Base-by-base conservation (phyloP, 179 eudicot species). In the Dionaea muscipula region DNA sequence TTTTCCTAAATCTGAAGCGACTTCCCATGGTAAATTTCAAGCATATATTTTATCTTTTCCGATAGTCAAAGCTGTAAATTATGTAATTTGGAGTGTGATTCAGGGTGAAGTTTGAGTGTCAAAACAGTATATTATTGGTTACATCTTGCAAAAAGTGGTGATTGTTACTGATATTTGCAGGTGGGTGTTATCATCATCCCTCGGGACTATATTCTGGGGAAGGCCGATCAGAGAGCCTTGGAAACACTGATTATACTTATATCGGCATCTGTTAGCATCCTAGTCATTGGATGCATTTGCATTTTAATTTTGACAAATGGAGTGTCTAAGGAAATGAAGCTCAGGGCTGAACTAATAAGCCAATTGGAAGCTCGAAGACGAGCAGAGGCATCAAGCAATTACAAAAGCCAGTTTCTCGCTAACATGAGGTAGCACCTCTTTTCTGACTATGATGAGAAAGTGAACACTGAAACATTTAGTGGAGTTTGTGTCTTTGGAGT, bases 371-470 rank as follows among this genome's bases (percentile, higher is more conserved):
- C 99, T 26, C 79, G 96, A 68, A 75, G 96, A 64, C 86, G 82
- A 27, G 99, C 99, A 7, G 99, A 91, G 72, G 96, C 96, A 51
- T 91, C 99, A 38, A 91, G 91, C 81, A 91, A 91, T 75, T 91
- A 82, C 65, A 91, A 91, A 67, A 91, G 94, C 75, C 96, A 91
- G 78, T 87, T 91, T 68, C 56, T 91, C 53, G 99, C 99, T 61
- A 91, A 91, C 68, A 91, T 91, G 99, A 87, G 98, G 99, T 74
- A 53, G 4, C 39, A 13, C 31, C 41, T 26, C 1, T 3, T 1
- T 19, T 39, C 14, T 13, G 21, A 14, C 18, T 26, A 24, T 49
- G 33, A 49, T 25, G 15, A 20, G 25, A 16, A 46, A 22, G 51
- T 25, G 17, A 24, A 49, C 23, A 25, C 19, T 11, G 24, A 49